Percentiles rank a stretch among this genome's conserved stretches.
Conservation (phyloP, 768 basidiomycete species). For the Pleurotus cornucopiae region DNA sequence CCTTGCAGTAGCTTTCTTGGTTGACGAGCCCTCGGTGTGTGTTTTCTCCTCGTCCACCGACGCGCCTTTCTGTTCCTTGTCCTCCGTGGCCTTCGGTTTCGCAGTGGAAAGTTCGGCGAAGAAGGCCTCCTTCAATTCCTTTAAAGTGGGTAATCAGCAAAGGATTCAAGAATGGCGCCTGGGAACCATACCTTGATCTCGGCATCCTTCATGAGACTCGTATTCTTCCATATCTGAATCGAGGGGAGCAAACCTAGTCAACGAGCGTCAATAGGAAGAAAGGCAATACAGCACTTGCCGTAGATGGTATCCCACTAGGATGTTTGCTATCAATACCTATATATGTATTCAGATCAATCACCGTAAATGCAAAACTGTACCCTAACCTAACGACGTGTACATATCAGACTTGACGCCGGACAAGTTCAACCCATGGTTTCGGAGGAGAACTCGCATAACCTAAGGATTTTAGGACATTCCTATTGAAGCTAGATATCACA, state of each 20-base stretch:
- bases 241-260: neutral
- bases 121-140: slow-evolving; percentile 64
- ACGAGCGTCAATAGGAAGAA: neutral
- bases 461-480: slow-evolving; percentile 18
- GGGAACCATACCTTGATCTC: slow-evolving; percentile 51
- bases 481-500: neutral
- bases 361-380: neutral
- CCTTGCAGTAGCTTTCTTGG: slow-evolving; percentile 18
- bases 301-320: slow-evolving; percentile 65
- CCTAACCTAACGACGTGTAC: slow-evolving; percentile 56
- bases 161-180: too few species aligned
- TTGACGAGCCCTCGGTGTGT: neutral
- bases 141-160: neutral
- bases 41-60: slow-evolving; percentile 1
- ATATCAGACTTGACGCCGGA: slow-evolving; percentile 70
- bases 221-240: slow-evolving; percentile 64
- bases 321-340: slow-evolving; percentile 75
- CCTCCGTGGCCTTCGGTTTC: slow-evolving; percentile 16
- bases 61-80: slow-evolving; percentile 6
- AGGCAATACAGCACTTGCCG: slow-evolving; percentile 35
- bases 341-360: neutral
- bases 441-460: slow-evolving; percentile 68
- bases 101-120: slow-evolving; percentile 38
- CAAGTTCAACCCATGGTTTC: slow-evolving; percentile 61
- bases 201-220: slow-evolving; percentile 49